Evolutionary conservation across 2,329 filamentous ascomycete genomes (phyloP), one percentile per base, ranked within the genome.

Genomic region (Bipolaris zeicola): DNA sequence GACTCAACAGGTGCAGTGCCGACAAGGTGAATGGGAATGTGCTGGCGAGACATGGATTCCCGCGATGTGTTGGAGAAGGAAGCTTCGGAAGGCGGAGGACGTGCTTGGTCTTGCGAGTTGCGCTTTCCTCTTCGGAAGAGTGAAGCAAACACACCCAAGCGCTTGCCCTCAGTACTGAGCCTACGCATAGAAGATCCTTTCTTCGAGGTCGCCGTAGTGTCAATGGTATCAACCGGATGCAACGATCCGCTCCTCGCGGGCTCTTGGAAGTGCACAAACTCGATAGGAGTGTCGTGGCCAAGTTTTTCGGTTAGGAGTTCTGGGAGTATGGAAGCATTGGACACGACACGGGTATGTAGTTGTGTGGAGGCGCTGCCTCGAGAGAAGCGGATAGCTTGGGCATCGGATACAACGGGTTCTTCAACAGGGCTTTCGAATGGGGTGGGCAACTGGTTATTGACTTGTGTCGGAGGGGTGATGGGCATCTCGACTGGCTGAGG

Each of bases 11-110:
- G 69, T 70, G 74, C 55, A 73, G 77, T 68, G 50, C 72, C 76
- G 16, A 81, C 65, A 22, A 82, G 74, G 53, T 83, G 81, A 45
- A 81, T 77, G 16, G 82, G 82, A 26, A 80, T 78, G 50, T 79
- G 76, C 55, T 87, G 80, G 61, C 80, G 82, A 60, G 83, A 82
- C 78, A 96, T 94, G 14, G 93, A 96, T 69, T 96, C 93, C 61
- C 92, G 85, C 1, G 93, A 96, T 0, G 92, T 91, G 69, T 96
- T 96, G 4, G 92, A 92, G 72, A 96, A 95, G 0, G 79, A 81
- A 16, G 69, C 66, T n/a, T 93, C 92, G 0, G 91, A 89, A 3
- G 89, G 84, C 2, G 71, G 81, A 60, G 72, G 83, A 76, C 78
- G 78, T 42, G 77, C 79, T 71, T 76, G 86, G 76, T 78, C 84